Evolutionary conservation across 2,329 filamentous ascomycete genomes (phyloP).

Genomic region (Exophiala bonariae): DNA sequence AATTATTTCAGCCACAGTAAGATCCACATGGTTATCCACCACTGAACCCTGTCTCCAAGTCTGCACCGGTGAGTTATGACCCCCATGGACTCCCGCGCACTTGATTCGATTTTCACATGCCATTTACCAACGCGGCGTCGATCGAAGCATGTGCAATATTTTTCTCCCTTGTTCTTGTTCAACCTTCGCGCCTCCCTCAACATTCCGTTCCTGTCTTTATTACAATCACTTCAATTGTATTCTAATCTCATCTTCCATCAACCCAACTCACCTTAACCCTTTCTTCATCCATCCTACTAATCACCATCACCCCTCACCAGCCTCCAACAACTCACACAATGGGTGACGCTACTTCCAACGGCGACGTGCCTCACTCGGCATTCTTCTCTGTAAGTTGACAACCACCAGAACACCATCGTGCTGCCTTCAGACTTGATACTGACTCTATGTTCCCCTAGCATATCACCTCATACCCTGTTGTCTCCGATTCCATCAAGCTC

Average conservation of each 20-base stretch:
- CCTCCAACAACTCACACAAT: conserved; percentile 31
- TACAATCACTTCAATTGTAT: neutral
- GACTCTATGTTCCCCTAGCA: conserved; percentile 57
- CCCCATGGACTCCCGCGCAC: no score
- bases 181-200: no score
- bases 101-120: no score
- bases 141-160: no score
- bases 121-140: no score
- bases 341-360: conserved; percentile 50
- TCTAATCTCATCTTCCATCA: neutral
- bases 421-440: neutral
- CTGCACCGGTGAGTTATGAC: no score
- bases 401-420: conserved; percentile 19
- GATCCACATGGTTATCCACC: no score
- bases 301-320: neutral
- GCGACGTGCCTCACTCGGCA: conserved; percentile 43
- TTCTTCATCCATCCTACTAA: conserved; percentile 4
- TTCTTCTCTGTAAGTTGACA: conserved; percentile 32
- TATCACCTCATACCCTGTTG: conserved; percentile 77
- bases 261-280: no score
- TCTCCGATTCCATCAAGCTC: conserved; percentile 73
- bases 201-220: neutral
- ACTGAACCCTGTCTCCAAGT: no score
- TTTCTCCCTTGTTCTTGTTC: no score
- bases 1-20: no score